Conservation (phyloP, 768 basidiomycete genomes). For the Phanerodontia chrysosporium region DNA sequence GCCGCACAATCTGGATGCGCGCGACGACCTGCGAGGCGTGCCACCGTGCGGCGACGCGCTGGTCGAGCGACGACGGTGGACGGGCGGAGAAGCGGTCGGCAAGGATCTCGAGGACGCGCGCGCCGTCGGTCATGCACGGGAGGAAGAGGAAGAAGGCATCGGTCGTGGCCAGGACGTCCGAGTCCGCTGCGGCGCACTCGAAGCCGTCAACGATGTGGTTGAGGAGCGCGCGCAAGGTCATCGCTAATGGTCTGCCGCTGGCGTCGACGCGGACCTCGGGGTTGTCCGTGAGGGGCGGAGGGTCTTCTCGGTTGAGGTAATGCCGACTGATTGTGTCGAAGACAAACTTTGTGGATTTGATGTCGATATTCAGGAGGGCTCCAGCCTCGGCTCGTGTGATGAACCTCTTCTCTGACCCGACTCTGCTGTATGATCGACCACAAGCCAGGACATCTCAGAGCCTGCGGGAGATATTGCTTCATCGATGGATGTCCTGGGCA, state of each 20-base stretch:
- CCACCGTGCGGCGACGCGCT: not conserved
- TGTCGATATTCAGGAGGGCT: not conserved
- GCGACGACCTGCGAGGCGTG: not conserved
- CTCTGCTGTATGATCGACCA: not conserved
- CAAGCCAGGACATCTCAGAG: not conserved
- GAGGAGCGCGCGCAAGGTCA: not conserved
- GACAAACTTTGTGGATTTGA: not conserved
- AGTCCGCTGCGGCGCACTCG: not conserved
- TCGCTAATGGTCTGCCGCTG: not conserved
- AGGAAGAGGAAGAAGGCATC: constrained; percentile 8
- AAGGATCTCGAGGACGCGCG: not conserved
- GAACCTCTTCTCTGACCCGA: not conserved
- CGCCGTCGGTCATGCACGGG: not conserved
- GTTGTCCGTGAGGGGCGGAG: not conserved
- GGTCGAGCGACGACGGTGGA: not conserved
- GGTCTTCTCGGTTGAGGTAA: not conserved
- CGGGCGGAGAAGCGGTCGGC: not conserved
- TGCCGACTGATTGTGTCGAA: not conserved
- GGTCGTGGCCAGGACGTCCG: not conserved
- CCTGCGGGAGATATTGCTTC: not conserved
- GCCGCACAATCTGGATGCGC: not conserved
- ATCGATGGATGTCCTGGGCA: not conserved
- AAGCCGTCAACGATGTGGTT: not conserved
- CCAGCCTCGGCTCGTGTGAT: not conserved
- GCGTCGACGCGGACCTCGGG: not conserved